Base-by-base conservation (phyloP, 2,329 filamentous ascomycete species). In the Mycogone perniciosa region DNA sequence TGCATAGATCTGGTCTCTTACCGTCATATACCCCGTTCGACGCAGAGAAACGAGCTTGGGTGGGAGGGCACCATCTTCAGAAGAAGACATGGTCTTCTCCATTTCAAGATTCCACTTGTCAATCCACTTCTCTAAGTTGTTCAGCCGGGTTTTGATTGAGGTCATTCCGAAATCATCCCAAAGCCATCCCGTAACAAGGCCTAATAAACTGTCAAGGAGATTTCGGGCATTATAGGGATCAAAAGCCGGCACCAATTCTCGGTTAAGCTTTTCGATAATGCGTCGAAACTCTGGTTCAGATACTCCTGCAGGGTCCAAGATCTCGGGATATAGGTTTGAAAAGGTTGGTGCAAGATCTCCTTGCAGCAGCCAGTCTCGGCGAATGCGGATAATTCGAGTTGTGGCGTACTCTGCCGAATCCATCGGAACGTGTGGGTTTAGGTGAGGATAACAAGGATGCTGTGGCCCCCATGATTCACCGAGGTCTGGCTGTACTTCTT, bases 311-410 rank as follows among this genome's bases (percentile, higher is more conserved):
- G 90, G 89, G 58, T 96, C 91, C 6, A 99, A 75, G 52, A 99
- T 95, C 65, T 99, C 93, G 0, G 93, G 93, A 62, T 99, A 99
- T 3, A 96, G 76, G 61, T 97, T 96, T 11, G 89, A 93, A 65
- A 95, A 97, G 0, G 91, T 89, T 0, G 93, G 93, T 1, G 91
- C 92, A 30, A 96, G 73, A 67, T 99, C 93, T 34, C 92, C 93
- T 54, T 85, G 81, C 31, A 91, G 69, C 70, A 97, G 85, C 88
- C 91, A 99, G 68, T 99, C 93, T 39, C 93, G 81, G 52, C 85
- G 84, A 56, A 99, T 86, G 11, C 93, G 85, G 61, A 99, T 96
- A 57, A 99, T 88, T 51, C 92, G 85, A 2, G 93, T 99, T 6
- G 77, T 82, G 42, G 77, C 69, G 62, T 89, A 89, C 57, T 95